phyloP scores from a whole-genome alignment of 1,139 yeast genomes.

The Magnusiomyces tetraspermus region DNA sequence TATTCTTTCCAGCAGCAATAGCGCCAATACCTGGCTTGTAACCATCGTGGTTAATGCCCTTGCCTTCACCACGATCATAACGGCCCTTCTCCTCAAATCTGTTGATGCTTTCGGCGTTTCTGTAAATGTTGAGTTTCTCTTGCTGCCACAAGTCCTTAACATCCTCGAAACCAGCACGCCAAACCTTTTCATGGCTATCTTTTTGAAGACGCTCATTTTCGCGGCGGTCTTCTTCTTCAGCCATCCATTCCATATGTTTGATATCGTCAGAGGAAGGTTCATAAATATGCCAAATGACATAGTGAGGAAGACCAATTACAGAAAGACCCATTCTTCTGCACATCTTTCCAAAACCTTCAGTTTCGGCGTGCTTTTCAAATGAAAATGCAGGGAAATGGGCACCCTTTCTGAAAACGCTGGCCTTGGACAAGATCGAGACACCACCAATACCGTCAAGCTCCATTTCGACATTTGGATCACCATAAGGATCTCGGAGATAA shows the following conservation, averaged over 20 bases:
- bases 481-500: constrained; percentile 74
- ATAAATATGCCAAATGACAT: constrained; percentile 86
- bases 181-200: constrained; percentile 62
- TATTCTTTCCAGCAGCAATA: constrained; percentile 5
- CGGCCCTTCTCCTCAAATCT: background rate
- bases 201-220: constrained; percentile 56
- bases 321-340: constrained; percentile 72
- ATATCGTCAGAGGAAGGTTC: constrained; percentile 82
- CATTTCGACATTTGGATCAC: constrained; percentile 80
- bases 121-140: constrained; percentile 58
- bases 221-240: constrained; percentile 73
- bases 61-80: background rate
- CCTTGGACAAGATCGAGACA: constrained; percentile 73
- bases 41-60: background rate
- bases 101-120: constrained; percentile 51
- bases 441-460: constrained; percentile 89
- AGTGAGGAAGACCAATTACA: constrained; percentile 80
- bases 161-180: constrained; percentile 70
- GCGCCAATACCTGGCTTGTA: background rate
- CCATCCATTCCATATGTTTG: constrained; percentile 97
- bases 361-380: constrained; percentile 83
- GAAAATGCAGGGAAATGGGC: constrained; percentile 87
- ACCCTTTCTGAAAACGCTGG: constrained; percentile 69
- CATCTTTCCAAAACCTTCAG: constrained; percentile 86
- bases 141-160: constrained; percentile 58